phyloP scores from a whole-genome alignment of 805 yeast genomes.

The Barnettozyma populi region DNA sequence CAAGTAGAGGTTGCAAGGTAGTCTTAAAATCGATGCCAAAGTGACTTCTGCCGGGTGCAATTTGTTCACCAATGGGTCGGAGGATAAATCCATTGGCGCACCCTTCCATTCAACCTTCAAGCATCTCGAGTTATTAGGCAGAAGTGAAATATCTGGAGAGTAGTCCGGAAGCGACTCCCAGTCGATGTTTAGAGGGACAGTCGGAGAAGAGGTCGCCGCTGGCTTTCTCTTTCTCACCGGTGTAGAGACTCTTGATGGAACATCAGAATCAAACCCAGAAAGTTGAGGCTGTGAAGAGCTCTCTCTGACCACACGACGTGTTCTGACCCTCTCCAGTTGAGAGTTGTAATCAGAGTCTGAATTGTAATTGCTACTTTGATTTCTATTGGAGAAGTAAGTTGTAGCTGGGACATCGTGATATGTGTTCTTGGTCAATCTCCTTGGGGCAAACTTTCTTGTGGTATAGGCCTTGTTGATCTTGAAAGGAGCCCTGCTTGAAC shows the following conservation, averaged over 20 bases:
- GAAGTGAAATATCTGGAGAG: conserved; percentile 61
- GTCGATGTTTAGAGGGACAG: conserved; percentile 45
- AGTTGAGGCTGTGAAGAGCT: conserved; percentile 19
- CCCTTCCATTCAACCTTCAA: conserved; percentile 97
- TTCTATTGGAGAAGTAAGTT: conserved; percentile 19
- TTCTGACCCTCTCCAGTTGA: conserved; percentile 48
- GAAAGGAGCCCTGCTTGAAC: conserved; percentile 16
- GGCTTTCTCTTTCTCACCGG: conserved; percentile 37
- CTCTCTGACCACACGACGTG: conserved; percentile 49
- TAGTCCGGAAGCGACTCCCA: conserved; percentile 77
- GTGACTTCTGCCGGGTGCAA: conserved; percentile 89
- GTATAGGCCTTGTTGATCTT: conserved; percentile 22
- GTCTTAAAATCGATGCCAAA: conserved; percentile 81
- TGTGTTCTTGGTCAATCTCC: conserved; percentile 16
- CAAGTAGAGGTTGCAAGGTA: conserved; percentile 81
- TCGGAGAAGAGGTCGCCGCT: conserved; percentile 36
- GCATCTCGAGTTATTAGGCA: conserved; percentile 68
- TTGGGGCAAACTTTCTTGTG: conserved; percentile 22
- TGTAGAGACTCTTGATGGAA: conserved; percentile 26
- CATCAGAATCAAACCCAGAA: conserved; percentile 25
- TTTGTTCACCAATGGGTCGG: conserved; percentile 65
- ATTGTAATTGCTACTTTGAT: conserved; percentile 31
- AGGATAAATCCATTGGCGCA: conserved; percentile 84
- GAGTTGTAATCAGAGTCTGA: conserved; percentile 27
- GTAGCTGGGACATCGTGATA: conserved; percentile 12